Evolutionary conservation across 805 yeast genomes (phyloP), one percentile per base, ranked within the genome.

Genomic region (Saturnispora ahearnii): DNA sequence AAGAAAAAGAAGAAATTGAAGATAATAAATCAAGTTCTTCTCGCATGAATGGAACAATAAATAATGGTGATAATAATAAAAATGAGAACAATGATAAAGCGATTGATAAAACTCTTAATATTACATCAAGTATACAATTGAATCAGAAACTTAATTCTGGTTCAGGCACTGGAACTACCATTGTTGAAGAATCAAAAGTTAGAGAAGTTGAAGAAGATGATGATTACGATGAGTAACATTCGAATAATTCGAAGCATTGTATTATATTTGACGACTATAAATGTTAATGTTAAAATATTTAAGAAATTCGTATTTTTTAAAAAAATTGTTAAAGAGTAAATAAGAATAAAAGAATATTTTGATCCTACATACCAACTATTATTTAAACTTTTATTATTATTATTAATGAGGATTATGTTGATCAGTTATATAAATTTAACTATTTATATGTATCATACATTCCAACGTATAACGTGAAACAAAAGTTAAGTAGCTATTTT

Each of bases 181-280:
- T 5, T 11, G 29, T 30, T 15, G 41, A 34, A 28, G 53, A 49
- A 40, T 26, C 45, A 9, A 51, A 55, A 40, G 55, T 65, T n/a
- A 60, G 71, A 45, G 56, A 59, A 36, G 57, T 67, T 21, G 69
- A 67, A 31, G 71, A 67, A 53, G 71, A 67, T 53, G 71, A 67
- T 42, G 62, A 67, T 51, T 67, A 67, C 46, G 71, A 67, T 50
- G 71, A 65, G 24, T 67, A 59, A 21, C 29, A 10, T 30, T 29
- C 10, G 10, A 29, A 24, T 36, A 22, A 10, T 21, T 15, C 6
- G 9, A 26, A 26, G 9, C 29, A 26, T 26, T 28, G 30, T 34
- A 34, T 18, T 18, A 36, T 13, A 36, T 36, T 36, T 36, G 40
- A 18, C 40, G 11, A 36, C 21, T n/a, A 33, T 18, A 15, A 15